Conservation (phyloP, 345 rosid genomes). For the Erysimum cheiranthoides region DNA sequence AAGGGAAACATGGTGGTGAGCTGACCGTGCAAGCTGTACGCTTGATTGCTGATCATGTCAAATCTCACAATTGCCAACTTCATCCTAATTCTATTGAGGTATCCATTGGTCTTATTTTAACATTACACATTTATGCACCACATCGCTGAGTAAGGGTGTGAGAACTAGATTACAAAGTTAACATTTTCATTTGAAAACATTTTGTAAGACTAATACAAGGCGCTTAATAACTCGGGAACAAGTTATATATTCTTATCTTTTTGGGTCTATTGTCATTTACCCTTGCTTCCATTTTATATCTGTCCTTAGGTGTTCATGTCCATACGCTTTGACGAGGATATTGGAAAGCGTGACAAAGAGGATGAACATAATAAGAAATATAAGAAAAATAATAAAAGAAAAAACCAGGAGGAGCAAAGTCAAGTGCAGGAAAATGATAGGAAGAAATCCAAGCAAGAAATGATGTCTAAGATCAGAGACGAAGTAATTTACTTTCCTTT, state of each 20-base stretch:
- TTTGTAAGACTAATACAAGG: conserved; percentile 10
- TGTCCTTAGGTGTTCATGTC: conserved; percentile 77
- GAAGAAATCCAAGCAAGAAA: conserved; percentile 71
- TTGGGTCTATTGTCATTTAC: conserved; percentile 26
- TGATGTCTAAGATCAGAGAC: conserved; percentile 71
- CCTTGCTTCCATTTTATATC: conserved; percentile 15
- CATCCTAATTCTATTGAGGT: conserved; percentile 92
- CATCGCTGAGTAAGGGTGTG: not conserved
- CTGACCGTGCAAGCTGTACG: conserved; percentile 79
- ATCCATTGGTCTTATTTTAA: conserved; percentile 22
- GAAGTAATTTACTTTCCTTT: conserved; percentile 58
- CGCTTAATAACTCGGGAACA: not conserved
- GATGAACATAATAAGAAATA: conserved; percentile 52
- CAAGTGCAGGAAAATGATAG: conserved; percentile 61
- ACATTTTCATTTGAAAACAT: conserved; percentile 8
- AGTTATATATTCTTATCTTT: conserved; percentile 6
- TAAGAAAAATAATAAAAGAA: conserved; percentile 67
- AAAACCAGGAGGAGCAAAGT: conserved; percentile 59
- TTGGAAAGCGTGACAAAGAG: conserved; percentile 53
- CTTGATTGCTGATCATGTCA: conserved; percentile 83
- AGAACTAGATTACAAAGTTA: conserved; percentile 13
- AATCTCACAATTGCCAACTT: conserved; percentile 76
- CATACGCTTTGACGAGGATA: conserved; percentile 81
- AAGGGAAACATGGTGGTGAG: conserved; percentile 91
- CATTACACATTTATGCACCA: conserved; percentile 17